Evolutionary conservation across 768 basidiomycete genomes (phyloP).

Genomic region (Lyophyllum semitale): DNA sequence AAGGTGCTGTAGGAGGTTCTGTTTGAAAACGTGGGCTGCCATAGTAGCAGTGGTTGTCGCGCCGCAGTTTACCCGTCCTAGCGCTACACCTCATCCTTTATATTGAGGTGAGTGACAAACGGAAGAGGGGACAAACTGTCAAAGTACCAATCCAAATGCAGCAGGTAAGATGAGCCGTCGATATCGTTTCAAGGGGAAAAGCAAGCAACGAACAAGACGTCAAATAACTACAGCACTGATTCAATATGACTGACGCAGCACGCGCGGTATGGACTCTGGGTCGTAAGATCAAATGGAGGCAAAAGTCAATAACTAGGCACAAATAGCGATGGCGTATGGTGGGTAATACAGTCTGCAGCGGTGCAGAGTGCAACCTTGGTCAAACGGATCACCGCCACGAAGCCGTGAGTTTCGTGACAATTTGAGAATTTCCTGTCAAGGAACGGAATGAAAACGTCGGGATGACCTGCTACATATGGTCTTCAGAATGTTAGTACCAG

Average conservation of each 20-base stretch:
- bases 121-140: background rate
- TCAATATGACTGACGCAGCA: no score
- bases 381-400: background rate
- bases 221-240: background rate
- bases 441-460: background rate
- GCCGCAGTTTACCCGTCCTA: background rate
- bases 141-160: background rate
- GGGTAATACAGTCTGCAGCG: background rate
- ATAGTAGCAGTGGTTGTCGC: background rate
- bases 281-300: no score
- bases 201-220: background rate
- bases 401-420: background rate
- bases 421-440: background rate
- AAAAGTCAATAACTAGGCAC: background rate
- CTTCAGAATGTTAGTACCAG: background rate
- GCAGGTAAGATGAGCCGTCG: background rate
- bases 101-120: background rate
- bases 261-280: no score
- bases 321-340: background rate
- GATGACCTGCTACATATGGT: background rate
- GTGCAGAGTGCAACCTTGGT: background rate
- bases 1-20: constrained; percentile 4
- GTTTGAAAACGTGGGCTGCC: background rate
- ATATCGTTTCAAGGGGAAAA: background rate
- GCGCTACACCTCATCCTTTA: background rate